Base-by-base conservation (phyloP, 768 basidiomycete species). In the Tulasnella sp. region DNA sequence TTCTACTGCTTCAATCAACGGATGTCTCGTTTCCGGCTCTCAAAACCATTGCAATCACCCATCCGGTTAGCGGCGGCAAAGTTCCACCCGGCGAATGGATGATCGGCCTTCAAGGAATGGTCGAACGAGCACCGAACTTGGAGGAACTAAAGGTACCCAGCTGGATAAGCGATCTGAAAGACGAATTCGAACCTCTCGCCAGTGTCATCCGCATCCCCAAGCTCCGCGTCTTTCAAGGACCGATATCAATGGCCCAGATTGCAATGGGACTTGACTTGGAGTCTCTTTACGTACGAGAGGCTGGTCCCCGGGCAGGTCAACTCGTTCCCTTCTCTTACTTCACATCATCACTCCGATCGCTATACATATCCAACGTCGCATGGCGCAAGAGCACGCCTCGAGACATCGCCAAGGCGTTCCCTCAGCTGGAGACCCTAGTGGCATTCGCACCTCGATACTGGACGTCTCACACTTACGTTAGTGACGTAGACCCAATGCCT, bases 201-300 rank as follows among this genome's bases (percentile, higher is more conserved):
- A 68, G 34, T 34, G 9, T 31, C 62, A 68, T 68, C 12, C 62
- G 62, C 62, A 14, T 68, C 62, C 62, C 62, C 62, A 68, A 68
- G 21, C 62, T 68, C 62, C 62, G 62, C 62, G 27, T 31, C 62
- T 68, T 68, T n/a, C 62, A 68, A 68, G 62, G 62, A 68, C 62
- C 62, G 12, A 2, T 68, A 8, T 27, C 62, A 16, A 68, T 68
- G 62, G 62, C 62, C 62, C 62, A 68, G 34, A 68, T 68, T 34
- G 62, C 62, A 68, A 68, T 68, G 62, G 62, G 62, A 6, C 62
- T 68, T 34, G 62, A 68, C 4, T 34, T 68, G 62, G 27, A 34
- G 62, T 34, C 27, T 68, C 62, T 68, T 68, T 68, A 62, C 58
- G 58, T 62, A n/a, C 24, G n/a, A 62, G 58, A 62, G 31, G 58